Evolutionary conservation across 2,329 filamentous ascomycete genomes (phyloP).

Genomic region (Pseudocercospora fijiensis): DNA sequence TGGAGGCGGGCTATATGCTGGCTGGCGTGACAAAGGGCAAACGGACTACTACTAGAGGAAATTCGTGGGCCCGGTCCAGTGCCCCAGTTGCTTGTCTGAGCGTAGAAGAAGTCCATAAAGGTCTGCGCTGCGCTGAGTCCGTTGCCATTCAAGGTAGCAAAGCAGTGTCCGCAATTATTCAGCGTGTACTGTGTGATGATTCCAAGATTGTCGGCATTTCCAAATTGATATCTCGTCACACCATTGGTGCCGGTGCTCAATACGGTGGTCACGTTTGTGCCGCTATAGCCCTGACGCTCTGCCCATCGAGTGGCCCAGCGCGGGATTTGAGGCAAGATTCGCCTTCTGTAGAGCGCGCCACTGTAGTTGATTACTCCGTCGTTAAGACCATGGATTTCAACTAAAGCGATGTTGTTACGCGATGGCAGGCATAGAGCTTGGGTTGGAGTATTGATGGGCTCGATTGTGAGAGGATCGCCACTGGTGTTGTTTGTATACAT

Average conservation of each 20-base stretch:
- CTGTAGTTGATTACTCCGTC: slow-evolving; percentile 44
- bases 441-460: slow-evolving; percentile 28
- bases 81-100: slow-evolving; percentile 21
- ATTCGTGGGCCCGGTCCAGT: slow-evolving; percentile 11
- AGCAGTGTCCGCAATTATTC: slow-evolving; percentile 38
- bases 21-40: slow-evolving; percentile 1
- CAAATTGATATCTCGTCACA: slow-evolving; percentile 25
- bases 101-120: slow-evolving; percentile 35
- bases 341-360: slow-evolving; percentile 30
- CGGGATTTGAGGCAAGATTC: slow-evolving; percentile 24
- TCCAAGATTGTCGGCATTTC: slow-evolving; percentile 35
- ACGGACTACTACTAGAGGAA: slow-evolving; percentile 12
- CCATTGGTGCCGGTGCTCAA: neutral
- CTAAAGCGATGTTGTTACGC: slow-evolving; percentile 37
- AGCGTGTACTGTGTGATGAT: slow-evolving; percentile 42
- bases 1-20: neutral
- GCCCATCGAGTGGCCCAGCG: slow-evolving; percentile 41
- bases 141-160: slow-evolving; percentile 21
- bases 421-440: slow-evolving; percentile 28
- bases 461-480: slow-evolving; percentile 26
- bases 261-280: slow-evolving; percentile 34
- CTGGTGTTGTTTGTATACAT: slow-evolving; percentile 42
- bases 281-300: slow-evolving; percentile 35
- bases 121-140: slow-evolving; percentile 27
- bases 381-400: slow-evolving; percentile 46